Evolutionary conservation across 2,329 filamentous ascomycete species (phyloP).

Genomic region (Fusarium torreyae): DNA sequence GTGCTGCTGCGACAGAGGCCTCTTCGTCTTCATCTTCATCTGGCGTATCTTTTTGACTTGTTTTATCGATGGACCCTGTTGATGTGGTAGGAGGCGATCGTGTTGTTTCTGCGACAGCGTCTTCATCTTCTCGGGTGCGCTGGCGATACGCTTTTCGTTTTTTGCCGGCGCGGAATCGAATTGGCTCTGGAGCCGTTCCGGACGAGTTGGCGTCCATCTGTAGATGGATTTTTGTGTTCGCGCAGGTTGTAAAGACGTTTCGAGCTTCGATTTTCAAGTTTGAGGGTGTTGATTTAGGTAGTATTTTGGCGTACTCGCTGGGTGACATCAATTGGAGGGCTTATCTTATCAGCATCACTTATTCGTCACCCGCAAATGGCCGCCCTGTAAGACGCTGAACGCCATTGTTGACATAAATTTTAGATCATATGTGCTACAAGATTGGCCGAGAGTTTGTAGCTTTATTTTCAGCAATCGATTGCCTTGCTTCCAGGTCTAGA

Average conservation of each 20-base stretch:
- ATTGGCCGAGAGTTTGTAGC: not conserved
- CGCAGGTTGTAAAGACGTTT: constrained; percentile 2
- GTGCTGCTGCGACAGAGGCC: constrained; percentile 62
- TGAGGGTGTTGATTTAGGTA: not conserved
- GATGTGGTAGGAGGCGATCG: constrained; percentile 14
- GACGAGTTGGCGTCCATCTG: constrained; percentile 38
- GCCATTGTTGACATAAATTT: constrained; percentile 23
- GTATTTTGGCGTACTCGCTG: constrained; percentile 2
- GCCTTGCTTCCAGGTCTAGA: not conserved
- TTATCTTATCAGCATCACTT: constrained; percentile 40
- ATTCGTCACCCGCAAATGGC: not conserved
- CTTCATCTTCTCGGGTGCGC: constrained; percentile 57
- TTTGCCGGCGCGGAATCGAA: constrained; percentile 71
- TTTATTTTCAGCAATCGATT: not conserved
- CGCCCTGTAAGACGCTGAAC: constrained; percentile 12
- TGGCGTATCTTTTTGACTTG: constrained; percentile 5
- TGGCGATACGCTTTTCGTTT: constrained; percentile 74
- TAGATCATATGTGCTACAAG: not conserved
- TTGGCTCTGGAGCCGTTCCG: constrained; percentile 47
- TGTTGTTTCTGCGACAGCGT: constrained; percentile 15
- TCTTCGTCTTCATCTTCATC: constrained; percentile 53
- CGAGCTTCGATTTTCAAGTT: constrained; percentile 9
- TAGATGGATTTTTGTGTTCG: not conserved
- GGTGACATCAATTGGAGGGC: constrained; percentile 36
- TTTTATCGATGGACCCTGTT: constrained; percentile 15